phyloP scores from a whole-genome alignment of 495 filamentous ascomycete genomes.

The Hamigera avellanea region DNA sequence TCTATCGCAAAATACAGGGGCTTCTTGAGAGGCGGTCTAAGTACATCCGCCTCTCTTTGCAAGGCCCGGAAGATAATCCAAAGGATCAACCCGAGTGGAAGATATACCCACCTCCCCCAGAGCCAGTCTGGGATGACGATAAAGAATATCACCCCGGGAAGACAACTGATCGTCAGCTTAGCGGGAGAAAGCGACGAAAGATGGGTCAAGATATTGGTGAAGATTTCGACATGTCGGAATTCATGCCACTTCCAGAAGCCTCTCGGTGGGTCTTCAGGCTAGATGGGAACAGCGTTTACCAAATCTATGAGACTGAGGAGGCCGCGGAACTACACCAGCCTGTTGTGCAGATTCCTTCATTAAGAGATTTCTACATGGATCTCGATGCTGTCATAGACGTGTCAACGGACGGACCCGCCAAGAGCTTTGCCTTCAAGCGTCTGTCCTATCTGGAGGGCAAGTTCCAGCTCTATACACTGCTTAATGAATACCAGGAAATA shows the following conservation, averaged over 20 bases:
- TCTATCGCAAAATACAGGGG: constrained; percentile 78
- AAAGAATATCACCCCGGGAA: constrained; percentile 31
- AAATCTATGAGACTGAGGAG: constrained; percentile 61
- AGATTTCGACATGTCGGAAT: constrained; percentile 74
- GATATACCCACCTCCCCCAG: constrained; percentile 83
- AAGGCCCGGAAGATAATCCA: constrained; percentile 70
- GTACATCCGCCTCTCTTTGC: constrained; percentile 79
- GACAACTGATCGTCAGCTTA: constrained; percentile 11
- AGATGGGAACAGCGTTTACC: constrained; percentile 78
- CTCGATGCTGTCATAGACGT: constrained; percentile 74
- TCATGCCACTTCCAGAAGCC: constrained; percentile 54
- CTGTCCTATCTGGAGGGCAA: constrained; percentile 93
- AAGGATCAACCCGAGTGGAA: constrained; percentile 74
- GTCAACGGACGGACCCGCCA: constrained; percentile 88
- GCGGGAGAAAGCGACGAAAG: constrained; percentile 52
- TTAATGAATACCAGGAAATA: constrained; percentile 96
- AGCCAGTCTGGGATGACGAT: constrained; percentile 73
- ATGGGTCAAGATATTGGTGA: constrained; percentile 83
- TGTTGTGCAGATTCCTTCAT: constrained; percentile 68
- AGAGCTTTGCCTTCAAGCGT: constrained; percentile 90
- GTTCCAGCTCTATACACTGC: constrained; percentile 81
- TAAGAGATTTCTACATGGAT: constrained; percentile 91
- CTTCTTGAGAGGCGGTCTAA: constrained; percentile 77
- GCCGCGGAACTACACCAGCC: constrained; percentile 52
- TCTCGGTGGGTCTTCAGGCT: constrained; percentile 62